Conservation (phyloP, 495 filamentous ascomycete genomes). For the Articulospora tetracladia region DNA sequence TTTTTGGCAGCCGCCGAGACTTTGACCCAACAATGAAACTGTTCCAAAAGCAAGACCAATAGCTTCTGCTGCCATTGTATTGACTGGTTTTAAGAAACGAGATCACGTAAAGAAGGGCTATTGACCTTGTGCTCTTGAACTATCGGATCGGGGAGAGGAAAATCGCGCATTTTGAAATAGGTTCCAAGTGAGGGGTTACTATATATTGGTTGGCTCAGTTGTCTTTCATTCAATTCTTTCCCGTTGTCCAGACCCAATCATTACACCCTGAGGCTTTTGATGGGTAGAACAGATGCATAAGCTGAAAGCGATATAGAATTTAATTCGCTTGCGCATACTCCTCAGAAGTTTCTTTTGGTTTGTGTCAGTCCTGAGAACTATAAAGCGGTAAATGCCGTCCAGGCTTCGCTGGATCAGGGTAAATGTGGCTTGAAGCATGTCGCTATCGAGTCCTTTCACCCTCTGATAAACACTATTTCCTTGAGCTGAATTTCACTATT, state of each 20-base stretch:
- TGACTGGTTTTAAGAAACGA: not conserved
- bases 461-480: not conserved
- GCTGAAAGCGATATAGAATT: not conserved
- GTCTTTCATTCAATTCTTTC: not conserved
- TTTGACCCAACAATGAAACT: not conserved
- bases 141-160: not conserved
- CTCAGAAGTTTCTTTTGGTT: not conserved
- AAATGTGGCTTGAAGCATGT: not conserved
- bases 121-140: not conserved
- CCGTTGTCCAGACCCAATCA: not conserved
- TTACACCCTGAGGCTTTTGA: not conserved
- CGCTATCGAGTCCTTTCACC: not conserved
- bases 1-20: not conserved
- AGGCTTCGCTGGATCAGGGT: not conserved
- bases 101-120: not conserved
- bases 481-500: not conserved
- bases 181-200: not conserved
- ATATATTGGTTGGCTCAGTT: not conserved
- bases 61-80: not conserved
- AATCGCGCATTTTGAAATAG: not conserved
- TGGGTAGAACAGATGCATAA: not conserved
- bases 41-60: not conserved
- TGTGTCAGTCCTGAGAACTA: not conserved
- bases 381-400: not conserved
- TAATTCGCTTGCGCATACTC: not conserved